phyloP scores from a whole-genome alignment of 495 filamentous ascomycete species.

The Penicillium chermesinum region DNA sequence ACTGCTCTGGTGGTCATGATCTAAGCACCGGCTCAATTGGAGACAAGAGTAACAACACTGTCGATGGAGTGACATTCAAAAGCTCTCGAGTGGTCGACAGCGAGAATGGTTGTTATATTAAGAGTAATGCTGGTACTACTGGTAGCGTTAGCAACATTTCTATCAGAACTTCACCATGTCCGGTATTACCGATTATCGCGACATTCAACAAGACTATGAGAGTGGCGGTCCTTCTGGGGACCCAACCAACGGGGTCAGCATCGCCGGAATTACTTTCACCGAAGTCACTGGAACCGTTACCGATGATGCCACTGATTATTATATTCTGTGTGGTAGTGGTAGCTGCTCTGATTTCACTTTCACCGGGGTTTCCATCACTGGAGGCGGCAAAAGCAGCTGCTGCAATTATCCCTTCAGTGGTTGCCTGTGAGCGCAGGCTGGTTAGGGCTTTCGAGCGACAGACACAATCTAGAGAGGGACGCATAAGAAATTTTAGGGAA shows the following conservation, averaged over 20 bases:
- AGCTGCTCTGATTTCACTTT: constrained; percentile 13
- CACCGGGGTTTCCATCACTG: constrained; percentile 6
- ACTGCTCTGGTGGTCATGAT: constrained; percentile 53
- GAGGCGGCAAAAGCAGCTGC: constrained; percentile 5
- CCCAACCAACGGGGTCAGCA: constrained; percentile 51
- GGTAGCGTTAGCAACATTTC: constrained; percentile 18
- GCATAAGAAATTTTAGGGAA: neutral
- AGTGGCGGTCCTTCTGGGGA: constrained; percentile 50
- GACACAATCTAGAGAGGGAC: neutral
- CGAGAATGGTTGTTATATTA: constrained; percentile 36
- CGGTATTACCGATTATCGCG: constrained; percentile 40
- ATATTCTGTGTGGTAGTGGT: constrained; percentile 12
- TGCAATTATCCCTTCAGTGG: constrained; percentile 16
- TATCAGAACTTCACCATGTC: constrained; percentile 23
- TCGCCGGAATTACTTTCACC: constrained; percentile 6
- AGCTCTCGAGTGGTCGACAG: constrained; percentile 44
- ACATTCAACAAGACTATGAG: constrained; percentile 60
- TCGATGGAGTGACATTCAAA: constrained; percentile 46
- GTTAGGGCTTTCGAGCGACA: no score
- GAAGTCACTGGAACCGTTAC: constrained; percentile 8
- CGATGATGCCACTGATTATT: constrained; percentile 2
- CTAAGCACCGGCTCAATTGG: constrained; percentile 59
- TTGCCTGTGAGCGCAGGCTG: constrained; percentile 48
- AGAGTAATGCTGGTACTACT: constrained; percentile 21
- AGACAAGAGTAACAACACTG: constrained; percentile 53